Evolutionary conservation across 2,329 filamentous ascomycete genomes (phyloP), one percentile per base, ranked within the genome.

Genomic region (Uncinocarpus reesii): DNA sequence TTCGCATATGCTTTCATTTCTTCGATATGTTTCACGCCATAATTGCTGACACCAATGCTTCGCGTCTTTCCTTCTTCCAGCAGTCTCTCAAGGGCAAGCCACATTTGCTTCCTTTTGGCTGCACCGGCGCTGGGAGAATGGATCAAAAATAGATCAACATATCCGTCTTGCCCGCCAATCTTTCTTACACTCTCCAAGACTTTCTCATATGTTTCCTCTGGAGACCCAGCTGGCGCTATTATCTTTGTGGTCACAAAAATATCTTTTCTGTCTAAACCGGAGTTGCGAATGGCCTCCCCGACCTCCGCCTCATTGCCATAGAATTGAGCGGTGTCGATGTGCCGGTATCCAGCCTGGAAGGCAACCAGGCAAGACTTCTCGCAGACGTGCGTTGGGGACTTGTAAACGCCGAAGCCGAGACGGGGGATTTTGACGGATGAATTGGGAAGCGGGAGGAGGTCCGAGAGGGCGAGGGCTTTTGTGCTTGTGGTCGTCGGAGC

Each of bases 21-120:
- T 58, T 86, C 77, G 20, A 87, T 76, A 58, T 85, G 79, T 36
- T 74, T 71, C 41, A 80, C 74, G 2, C 80, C 79, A 57, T 77
- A 87, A 59, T 87, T 87, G 62, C 80, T 84, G 45, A 86, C 82
- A 0, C 84, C 83, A 57, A 87, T 85, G 31, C 73, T 74, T 63
- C 73, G 78, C 35, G 77, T 73, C 54, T 72, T 77, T 4, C 80
- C 81, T 54, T 80, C 75, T 11, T 70, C 66, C 51, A 78, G 67
- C 34, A 83, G 62, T 60, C 67, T 75, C 65, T 86, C 81, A 56
- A 87, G 64, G 1, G 79, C 80, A 51, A 71, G 66, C 81, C 82
- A 87, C 61, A 86, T 69, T 53, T 75, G 69, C 64, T 78, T 78
- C 35, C 81, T 69, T 10, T 71, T 72, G 16, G 71, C 67, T 2